Evolutionary conservation across 129 eudicot genomes (phyloP).

Genomic region (Centella asiatica): DNA sequence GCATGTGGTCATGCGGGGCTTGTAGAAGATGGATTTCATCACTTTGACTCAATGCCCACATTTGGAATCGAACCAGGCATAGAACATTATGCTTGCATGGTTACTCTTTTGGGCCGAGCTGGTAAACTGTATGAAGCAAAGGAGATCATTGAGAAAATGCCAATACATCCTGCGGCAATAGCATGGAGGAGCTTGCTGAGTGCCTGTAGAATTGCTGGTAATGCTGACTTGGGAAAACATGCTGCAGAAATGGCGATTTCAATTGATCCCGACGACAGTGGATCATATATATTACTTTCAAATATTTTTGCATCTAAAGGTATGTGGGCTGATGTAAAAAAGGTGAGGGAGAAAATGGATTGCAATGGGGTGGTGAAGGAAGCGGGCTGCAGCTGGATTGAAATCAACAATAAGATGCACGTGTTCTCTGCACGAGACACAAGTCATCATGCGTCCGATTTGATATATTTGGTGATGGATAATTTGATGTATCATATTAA

Average conservation of each 20-base stretch:
- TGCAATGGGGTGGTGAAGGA: conserved; percentile 48
- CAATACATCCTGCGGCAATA: conserved; percentile 37
- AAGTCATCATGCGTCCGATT: conserved; percentile 30
- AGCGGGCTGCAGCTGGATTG: conserved; percentile 68
- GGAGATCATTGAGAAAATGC: conserved; percentile 54
- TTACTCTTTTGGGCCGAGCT: conserved; percentile 57
- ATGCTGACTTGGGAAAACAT: conserved; percentile 43
- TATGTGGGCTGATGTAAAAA: conserved; percentile 59
- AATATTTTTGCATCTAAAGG: conserved; percentile 54
- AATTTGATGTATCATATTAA: conserved; percentile 33
- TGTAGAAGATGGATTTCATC: conserved; percentile 40
- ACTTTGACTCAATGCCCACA: conserved; percentile 39
- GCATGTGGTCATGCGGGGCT: conserved; percentile 75
- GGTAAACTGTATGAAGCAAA: conserved; percentile 54
- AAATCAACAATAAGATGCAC: conserved; percentile 42
- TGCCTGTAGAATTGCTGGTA: conserved; percentile 43
- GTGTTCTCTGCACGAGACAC: conserved; percentile 40
- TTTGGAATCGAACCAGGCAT: conserved; percentile 57
- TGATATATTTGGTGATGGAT: conserved; percentile 31
- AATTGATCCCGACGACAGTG: conserved; percentile 49
- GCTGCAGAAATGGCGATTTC: conserved; percentile 70
- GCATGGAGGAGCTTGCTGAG: conserved; percentile 70
- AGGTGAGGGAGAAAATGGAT: conserved; percentile 54
- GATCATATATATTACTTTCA: conserved; percentile 64
- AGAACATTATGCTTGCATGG: conserved; percentile 70